Evolutionary conservation across 768 basidiomycete species (phyloP).

Genomic region (Podaxis sp.): DNA sequence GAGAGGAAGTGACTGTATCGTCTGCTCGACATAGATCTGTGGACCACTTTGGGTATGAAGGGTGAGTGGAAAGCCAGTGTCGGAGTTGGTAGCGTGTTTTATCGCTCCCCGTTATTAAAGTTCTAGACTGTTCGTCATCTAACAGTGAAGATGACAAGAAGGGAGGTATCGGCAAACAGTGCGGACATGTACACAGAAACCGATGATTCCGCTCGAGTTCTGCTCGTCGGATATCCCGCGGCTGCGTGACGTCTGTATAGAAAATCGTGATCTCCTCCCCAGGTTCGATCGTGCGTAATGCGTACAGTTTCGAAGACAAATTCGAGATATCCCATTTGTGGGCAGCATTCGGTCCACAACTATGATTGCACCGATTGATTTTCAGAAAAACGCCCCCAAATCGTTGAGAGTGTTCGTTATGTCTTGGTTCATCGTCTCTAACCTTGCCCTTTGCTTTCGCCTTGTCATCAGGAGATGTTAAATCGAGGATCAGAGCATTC

Average conservation of each 20-base stretch:
- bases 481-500: constrained; percentile 39
- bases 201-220: constrained; percentile 38
- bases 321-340: constrained; percentile 40
- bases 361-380: constrained; percentile 46
- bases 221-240: constrained; percentile 32
- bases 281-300: constrained; percentile 35
- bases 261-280: constrained; percentile 48
- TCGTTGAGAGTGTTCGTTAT: constrained; percentile 17
- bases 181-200: constrained; percentile 40
- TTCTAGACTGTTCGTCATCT: constrained; percentile 6
- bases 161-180: constrained; percentile 25
- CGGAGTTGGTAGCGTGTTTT: constrained; percentile 31
- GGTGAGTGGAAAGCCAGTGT: constrained; percentile 35
- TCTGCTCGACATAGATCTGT: constrained; percentile 40
- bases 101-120: constrained; percentile 29
- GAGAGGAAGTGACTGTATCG: constrained; percentile 37
- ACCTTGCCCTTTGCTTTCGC: constrained; percentile 20
- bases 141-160: neutral
- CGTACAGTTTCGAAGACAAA: constrained; percentile 39
- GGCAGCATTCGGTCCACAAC: constrained; percentile 46
- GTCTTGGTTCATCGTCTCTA: constrained; percentile 16
- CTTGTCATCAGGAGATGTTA: constrained; percentile 24
- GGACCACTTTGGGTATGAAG: constrained; percentile 42
- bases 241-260: constrained; percentile 41
- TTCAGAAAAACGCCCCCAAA: constrained; percentile 44